Percentiles rank a stretch among this genome's conserved stretches.
phyloP scores from a whole-genome alignment of 73 alveolate species.

The Stentor coeruleus region DNA sequence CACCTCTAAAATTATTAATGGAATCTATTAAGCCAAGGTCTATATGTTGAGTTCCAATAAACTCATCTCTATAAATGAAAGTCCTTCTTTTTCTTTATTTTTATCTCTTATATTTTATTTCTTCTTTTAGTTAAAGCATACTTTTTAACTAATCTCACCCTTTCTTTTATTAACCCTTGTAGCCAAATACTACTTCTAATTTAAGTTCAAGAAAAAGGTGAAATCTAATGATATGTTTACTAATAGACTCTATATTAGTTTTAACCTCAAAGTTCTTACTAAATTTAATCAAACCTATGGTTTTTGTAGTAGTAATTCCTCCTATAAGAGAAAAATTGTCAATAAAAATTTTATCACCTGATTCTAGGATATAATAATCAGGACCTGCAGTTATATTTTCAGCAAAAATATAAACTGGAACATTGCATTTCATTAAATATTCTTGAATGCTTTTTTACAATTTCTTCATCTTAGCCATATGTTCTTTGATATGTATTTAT shows the following conservation, averaged over 20 bases:
- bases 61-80: slow-evolving; percentile 3
- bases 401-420: slow-evolving; percentile 22
- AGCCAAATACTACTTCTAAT: not conserved
- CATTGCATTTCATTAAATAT: not conserved
- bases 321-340: slow-evolving; percentile 18
- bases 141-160: not conserved
- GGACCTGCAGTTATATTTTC: slow-evolving; percentile 22
- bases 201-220: not conserved
- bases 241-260: not conserved
- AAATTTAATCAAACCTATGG: slow-evolving; percentile 2
- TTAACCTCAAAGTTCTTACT: not conserved
- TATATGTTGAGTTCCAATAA: not conserved
- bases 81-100: not conserved
- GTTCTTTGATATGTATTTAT: slow-evolving; percentile 14
- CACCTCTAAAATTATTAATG: not conserved
- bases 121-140: not conserved
- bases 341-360: slow-evolving; percentile 23
- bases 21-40: slow-evolving; percentile 23
- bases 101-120: not conserved
- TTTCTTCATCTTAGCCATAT: slow-evolving; percentile 1
- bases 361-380: not conserved
- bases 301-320: not conserved
- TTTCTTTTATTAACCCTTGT: not conserved
- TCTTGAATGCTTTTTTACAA: not conserved
- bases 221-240: slow-evolving; percentile 11